phyloP scores from a whole-genome alignment of 2,329 filamentous ascomycete species.

The Exophiala aquamarina region DNA sequence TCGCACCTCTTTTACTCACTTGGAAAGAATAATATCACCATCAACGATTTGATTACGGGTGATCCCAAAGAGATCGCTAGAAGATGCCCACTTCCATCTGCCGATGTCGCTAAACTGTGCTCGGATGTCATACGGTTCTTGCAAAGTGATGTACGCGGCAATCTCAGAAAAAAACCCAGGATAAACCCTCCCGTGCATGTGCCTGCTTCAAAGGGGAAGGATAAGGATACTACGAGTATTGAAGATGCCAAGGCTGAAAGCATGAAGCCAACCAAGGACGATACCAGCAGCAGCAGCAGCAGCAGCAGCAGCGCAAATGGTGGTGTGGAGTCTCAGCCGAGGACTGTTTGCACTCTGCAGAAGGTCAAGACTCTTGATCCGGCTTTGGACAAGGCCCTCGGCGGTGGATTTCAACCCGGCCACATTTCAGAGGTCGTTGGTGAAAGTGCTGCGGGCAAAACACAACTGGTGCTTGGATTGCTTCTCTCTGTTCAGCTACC shows the following conservation, averaged over 20 bases:
- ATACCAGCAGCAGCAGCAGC: no score
- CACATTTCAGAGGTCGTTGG: conserved; percentile 87
- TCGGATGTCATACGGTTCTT: conserved; percentile 66
- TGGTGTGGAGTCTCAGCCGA: no score
- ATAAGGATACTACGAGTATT: no score
- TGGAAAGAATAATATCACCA: conserved; percentile 74
- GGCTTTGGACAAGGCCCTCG: conserved; percentile 67
- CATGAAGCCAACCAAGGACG: conserved; percentile 29
- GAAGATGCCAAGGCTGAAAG: no score
- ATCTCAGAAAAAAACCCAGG: conserved; percentile 11
- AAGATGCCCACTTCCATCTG: conserved; percentile 76
- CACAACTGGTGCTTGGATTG: conserved; percentile 83
- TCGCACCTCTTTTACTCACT: conserved; percentile 74
- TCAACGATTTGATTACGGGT: conserved; percentile 80
- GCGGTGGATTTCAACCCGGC: conserved; percentile 77
- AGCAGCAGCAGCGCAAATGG: no score
- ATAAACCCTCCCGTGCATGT: no score
- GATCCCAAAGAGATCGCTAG: conserved; percentile 81
- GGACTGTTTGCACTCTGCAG: no score
- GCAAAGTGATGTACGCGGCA: conserved; percentile 43
- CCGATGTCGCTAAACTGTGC: conserved; percentile 74
- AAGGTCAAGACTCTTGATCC: conserved; percentile 79
- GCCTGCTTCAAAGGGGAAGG: conserved; percentile 36
- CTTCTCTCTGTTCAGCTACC: conserved; percentile 83
- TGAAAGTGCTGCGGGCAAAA: conserved; percentile 91